Conservation (phyloP, 2,329 filamentous ascomycete species). For the Xylariales sp. region DNA sequence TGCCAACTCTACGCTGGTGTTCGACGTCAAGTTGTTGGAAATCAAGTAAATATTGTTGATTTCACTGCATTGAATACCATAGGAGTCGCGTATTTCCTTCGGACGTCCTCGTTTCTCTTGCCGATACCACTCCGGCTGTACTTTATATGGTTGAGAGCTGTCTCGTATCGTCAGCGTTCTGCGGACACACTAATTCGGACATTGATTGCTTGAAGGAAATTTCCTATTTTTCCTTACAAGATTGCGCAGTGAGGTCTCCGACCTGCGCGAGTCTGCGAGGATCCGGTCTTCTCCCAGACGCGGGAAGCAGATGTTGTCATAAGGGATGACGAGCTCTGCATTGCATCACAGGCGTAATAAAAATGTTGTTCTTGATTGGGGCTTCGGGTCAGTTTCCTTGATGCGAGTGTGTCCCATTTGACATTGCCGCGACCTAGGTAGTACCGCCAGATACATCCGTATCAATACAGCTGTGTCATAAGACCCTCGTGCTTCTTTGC, state of each 20-base stretch:
- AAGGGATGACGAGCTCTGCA: constrained; percentile 48
- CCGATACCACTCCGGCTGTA: constrained; percentile 25
- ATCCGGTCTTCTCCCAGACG: constrained; percentile 28
- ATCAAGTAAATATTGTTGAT: constrained; percentile 60
- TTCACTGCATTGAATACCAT: not conserved
- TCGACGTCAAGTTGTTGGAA: constrained; percentile 83
- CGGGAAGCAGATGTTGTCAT: constrained; percentile 34
- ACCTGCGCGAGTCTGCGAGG: constrained; percentile 40
- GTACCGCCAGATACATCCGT: constrained; percentile 12
- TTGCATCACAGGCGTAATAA: constrained; percentile 47
- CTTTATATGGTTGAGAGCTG: constrained; percentile 14
- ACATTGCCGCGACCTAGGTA: constrained; percentile 14
- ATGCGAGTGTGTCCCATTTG: constrained; percentile 15
- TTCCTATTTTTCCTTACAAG: constrained; percentile 9
- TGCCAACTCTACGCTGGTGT: constrained; percentile 82
- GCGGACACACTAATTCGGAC: too few relatives aligned
- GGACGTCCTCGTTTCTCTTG: constrained; percentile 13
- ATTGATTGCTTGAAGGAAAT: not conserved
- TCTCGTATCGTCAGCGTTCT: too few relatives aligned
- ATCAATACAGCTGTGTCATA: constrained; percentile 4
- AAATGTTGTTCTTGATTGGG: constrained; percentile 26
- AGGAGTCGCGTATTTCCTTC: not conserved
- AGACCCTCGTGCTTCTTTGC: too few relatives aligned
- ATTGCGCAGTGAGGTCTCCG: constrained; percentile 41
- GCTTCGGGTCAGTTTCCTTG: constrained; percentile 22